Evolutionary conservation across 2,329 filamentous ascomycete species (phyloP).

Genomic region (Pseudohalonectria lignicola): DNA sequence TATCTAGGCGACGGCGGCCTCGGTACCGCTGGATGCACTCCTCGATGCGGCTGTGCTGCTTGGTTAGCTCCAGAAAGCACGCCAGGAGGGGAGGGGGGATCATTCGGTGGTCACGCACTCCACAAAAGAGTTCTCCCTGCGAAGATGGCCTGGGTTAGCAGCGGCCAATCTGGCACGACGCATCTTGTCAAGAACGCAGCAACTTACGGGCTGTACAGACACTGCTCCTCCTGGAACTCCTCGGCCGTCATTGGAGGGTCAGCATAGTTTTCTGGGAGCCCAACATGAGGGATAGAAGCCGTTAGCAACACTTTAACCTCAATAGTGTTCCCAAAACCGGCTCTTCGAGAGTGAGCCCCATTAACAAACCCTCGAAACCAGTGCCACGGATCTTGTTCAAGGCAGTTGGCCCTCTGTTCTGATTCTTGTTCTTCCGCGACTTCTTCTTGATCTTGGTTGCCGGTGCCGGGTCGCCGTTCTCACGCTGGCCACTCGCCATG

Average conservation of each 20-base stretch:
- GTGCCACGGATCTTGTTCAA: constrained; percentile 36
- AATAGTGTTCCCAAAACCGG: no score
- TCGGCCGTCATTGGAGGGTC: constrained; percentile 68
- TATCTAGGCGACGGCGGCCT: constrained; percentile 61
- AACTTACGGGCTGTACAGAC: constrained; percentile 58
- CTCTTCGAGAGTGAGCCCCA: no score
- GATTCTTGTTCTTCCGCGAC: constrained; percentile 15
- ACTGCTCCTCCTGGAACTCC: constrained; percentile 52
- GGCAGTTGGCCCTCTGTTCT: constrained; percentile 26
- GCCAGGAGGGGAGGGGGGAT: no score
- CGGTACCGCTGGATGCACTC: constrained; percentile 76
- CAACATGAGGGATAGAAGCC: no score
- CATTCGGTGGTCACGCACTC: constrained; percentile 32
- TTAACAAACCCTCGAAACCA: constrained; percentile 52
- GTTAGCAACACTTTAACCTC: no score
- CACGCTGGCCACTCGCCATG: background rate
- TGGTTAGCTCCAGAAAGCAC: no score
- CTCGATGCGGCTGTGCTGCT: constrained; percentile 58
- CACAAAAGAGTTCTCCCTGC: constrained; percentile 39
- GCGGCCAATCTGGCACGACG: background rate
- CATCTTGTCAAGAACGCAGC: background rate
- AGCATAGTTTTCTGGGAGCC: constrained; percentile 57
- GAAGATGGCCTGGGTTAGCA: background rate
- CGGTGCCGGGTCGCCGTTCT: background rate
- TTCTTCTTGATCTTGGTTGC: constrained; percentile 23